Percentiles rank a stretch among this genome's conserved stretches.
phyloP scores from a whole-genome alignment of 2,329 filamentous ascomycete species.

The Sporothrix brunneoviolacea region DNA sequence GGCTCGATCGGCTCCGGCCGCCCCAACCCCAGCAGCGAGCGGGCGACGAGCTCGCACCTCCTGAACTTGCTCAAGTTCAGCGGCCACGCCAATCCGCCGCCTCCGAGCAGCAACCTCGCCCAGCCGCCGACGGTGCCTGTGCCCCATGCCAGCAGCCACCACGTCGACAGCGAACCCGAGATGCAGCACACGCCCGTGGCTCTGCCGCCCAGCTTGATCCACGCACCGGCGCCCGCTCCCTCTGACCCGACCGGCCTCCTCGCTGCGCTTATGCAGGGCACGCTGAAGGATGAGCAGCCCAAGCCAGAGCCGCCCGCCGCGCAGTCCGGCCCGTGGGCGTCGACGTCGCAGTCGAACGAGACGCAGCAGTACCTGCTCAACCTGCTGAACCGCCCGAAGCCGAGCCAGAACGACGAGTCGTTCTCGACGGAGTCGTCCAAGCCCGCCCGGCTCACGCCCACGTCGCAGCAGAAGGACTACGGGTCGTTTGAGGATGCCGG shows the following conservation, averaged over 20 bases:
- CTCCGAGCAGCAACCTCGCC: background rate
- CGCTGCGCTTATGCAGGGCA: constrained; percentile 55
- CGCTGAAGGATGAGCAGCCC: constrained; percentile 36
- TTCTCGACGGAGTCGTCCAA: constrained; percentile 36
- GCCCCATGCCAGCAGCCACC: constrained; percentile 20
- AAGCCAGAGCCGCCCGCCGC: constrained; percentile 21
- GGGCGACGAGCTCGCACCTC: constrained; percentile 29
- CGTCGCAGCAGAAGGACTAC: constrained; percentile 13
- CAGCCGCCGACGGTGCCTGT: background rate
- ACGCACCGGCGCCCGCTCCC: constrained; percentile 50
- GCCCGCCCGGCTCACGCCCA: constrained; percentile 28
- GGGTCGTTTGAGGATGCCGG: background rate
- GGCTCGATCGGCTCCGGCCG: constrained; percentile 45
- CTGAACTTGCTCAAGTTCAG: constrained; percentile 58
- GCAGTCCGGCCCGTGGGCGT: constrained; percentile 34
- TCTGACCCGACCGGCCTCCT: constrained; percentile 53
- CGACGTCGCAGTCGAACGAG: constrained; percentile 53
- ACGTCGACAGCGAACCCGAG: constrained; percentile 20
- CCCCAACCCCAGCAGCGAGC: constrained; percentile 23
- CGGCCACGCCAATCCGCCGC: constrained; percentile 26
- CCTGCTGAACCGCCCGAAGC: constrained; percentile 73
- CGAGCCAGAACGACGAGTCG: constrained; percentile 48
- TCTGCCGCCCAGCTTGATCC: constrained; percentile 34
- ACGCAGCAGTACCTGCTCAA: constrained; percentile 82
- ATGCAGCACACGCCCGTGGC: constrained; percentile 23